phyloP scores from a whole-genome alignment of 2,329 filamentous ascomycete genomes.

The Sporothrix inflata region DNA sequence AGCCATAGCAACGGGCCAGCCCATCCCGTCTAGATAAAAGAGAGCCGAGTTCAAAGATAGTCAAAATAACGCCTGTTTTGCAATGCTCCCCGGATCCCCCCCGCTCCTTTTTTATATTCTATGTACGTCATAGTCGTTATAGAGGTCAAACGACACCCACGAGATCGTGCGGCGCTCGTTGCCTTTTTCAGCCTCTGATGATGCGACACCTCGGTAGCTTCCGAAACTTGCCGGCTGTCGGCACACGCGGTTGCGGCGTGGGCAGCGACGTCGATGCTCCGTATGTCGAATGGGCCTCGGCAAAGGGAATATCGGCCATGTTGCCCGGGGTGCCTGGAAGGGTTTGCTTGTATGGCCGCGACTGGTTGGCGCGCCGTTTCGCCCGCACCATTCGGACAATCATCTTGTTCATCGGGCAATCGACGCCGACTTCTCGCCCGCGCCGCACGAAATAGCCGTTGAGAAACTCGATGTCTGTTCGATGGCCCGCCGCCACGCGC shows the following conservation, averaged over 20 bases:
- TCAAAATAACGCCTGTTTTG: conserved; percentile 1
- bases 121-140: conserved; percentile 14
- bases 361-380: conserved; percentile 51
- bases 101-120: not conserved
- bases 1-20: not conserved
- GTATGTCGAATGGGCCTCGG: not conserved
- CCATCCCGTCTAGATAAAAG: not conserved
- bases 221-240: conserved; percentile 3
- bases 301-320: not conserved
- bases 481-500: conserved; percentile 62
- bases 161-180: not conserved
- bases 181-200: not conserved
- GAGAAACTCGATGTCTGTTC: conserved; percentile 79
- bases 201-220: not conserved
- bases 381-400: conserved; percentile 73
- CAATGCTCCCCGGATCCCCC: not conserved
- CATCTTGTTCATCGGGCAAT: conserved; percentile 72
- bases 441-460: conserved; percentile 84
- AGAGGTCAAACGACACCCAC: not conserved
- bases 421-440: conserved; percentile 73
- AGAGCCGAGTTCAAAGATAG: not conserved
- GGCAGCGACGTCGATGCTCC: not conserved
- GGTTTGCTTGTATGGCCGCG: not conserved
- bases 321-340: not conserved
- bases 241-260: not conserved